Base-by-base conservation (phyloP, 139 green algal species). In the Picochlorum costavermella region DNA sequence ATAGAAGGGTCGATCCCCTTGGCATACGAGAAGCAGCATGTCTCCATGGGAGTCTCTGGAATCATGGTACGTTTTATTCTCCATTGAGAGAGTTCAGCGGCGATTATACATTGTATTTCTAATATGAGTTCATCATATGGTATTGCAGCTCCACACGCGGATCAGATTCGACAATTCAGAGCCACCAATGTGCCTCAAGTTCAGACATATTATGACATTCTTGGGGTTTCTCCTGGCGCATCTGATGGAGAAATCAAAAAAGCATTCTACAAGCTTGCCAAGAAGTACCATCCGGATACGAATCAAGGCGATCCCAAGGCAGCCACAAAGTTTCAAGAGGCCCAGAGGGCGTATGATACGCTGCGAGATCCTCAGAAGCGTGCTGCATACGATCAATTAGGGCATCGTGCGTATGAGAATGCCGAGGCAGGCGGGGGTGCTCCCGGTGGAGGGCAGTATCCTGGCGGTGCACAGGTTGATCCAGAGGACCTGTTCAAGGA, bases 241-340 rank as follows among this genome's bases (percentile, higher is more conserved):
- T 82, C 65, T 10, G 89, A 95, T 6, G 68, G 81, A 26, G 89
- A 96, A 1, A 88, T 96, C 59, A 96, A 96, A 71, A 89, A 88
- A 59, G 73, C 86, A 1, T 96, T 90, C 68, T 96, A 96, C 69
- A 70, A 85, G 64, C 75, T 91, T 12, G 90, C 90, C 2, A 95
- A 95, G 68, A 71, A 95, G 76, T 92, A 90, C 63, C 90, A 96
- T 69, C 90, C 90, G 36, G 90, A 96, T 63, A 90, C 86, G 12
- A 96, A 96, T 73, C 88, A 92, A 82, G 84, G 80, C 13, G 80
- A 95, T 68, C 69, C 83, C 0, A 76, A 86, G 4, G 88, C 89
- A 3, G 80, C 81, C 2, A 69, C 76, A 6, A 85, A 84, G 60
- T 96, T 96, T 55, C 86, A 95, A 61, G 90, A 96, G 69, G 74